These are phyloP conservation scores for Tanacetum coccineum DNA, from an alignment of 129 eudicot species.

Conservation along the genomic window DNA sequence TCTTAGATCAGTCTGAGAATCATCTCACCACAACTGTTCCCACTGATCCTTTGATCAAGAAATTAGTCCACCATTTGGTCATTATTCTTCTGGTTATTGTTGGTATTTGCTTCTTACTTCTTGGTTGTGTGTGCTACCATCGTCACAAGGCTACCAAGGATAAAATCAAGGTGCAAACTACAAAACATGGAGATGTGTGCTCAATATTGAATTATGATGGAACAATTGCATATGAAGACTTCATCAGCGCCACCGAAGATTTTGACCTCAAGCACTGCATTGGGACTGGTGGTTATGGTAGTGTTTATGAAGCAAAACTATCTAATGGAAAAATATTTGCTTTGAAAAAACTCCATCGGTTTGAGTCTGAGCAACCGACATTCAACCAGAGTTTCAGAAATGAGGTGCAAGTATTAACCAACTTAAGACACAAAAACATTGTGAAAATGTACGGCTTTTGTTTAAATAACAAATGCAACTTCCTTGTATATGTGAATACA, in stretches of 20 bases:
- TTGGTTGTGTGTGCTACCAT: too few species aligned
- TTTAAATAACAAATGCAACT: constrained; percentile 22
- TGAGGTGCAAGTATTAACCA: constrained; percentile 27
- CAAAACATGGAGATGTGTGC: constrained; percentile 24
- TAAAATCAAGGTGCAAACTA: too few species aligned
- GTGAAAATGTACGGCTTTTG: constrained; percentile 37
- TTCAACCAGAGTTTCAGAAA: constrained; percentile 30
- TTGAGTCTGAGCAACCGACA: constrained; percentile 23
- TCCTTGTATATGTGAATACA: constrained; percentile 38
- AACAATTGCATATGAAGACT: constrained; percentile 29
- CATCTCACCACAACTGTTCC: too few species aligned
- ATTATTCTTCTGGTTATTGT: too few species aligned
- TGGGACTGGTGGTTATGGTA: constrained; percentile 40
- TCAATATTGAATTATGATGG: constrained; percentile 33
- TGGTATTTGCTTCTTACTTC: too few species aligned
- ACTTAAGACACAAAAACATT: constrained; percentile 27
- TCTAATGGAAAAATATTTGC: constrained; percentile 31
- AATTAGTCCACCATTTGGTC: too few species aligned
- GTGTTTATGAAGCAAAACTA: constrained; percentile 30
- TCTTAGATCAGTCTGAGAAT: too few species aligned
- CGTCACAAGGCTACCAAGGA: too few species aligned
- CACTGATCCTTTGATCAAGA: too few species aligned
- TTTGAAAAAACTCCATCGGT: constrained; percentile 34
- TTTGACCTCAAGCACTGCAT: constrained; percentile 39
- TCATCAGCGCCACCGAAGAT: constrained; percentile 32